Percentiles rank a stretch among this genome's conserved stretches.
These are phyloP conservation scores for Castanea crenata DNA, from an alignment of 306 rosid genomes.

Conservation along the genomic window DNA sequence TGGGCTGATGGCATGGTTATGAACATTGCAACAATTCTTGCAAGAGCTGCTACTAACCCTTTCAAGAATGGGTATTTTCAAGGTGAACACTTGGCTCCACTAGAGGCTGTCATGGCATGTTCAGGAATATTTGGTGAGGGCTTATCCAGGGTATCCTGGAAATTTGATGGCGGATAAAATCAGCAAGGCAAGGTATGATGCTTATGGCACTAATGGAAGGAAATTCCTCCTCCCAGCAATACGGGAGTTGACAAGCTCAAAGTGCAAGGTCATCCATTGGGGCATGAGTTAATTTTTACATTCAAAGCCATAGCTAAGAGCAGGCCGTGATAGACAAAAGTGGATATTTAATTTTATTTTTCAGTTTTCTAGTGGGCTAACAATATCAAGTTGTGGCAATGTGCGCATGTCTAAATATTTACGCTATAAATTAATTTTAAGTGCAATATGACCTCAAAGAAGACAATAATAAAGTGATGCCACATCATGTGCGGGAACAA, in stretches of 20 bases:
- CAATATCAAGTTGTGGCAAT: too few species aligned
- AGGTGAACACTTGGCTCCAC: conserved; percentile 22
- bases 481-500: too few species aligned
- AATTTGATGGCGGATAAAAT: conserved; percentile 10
- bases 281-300: not conserved
- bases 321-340: not conserved
- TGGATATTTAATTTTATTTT: too few species aligned
- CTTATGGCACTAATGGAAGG: conserved; percentile 21
- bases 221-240: conserved; percentile 36
- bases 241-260: conserved; percentile 12
- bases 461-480: too few species aligned
- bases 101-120: conserved; percentile 31
- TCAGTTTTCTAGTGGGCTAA: too few species aligned
- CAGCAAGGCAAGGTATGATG: conserved; percentile 20
- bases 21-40: conserved; percentile 22
- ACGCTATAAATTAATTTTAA: not conserved
- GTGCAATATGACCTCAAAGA: too few species aligned
- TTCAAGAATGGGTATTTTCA: conserved; percentile 24
- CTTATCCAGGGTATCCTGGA: conserved; percentile 37
- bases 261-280: conserved; percentile 19
- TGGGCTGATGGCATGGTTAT: conserved; percentile 19
- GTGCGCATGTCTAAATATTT: not conserved
- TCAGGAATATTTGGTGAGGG: conserved; percentile 26
- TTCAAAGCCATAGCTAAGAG: not conserved
- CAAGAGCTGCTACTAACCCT: conserved; percentile 32